These are phyloP conservation scores for Ogataea minuta DNA, from an alignment of 805 yeast genomes.

Conservation along the genomic window DNA sequence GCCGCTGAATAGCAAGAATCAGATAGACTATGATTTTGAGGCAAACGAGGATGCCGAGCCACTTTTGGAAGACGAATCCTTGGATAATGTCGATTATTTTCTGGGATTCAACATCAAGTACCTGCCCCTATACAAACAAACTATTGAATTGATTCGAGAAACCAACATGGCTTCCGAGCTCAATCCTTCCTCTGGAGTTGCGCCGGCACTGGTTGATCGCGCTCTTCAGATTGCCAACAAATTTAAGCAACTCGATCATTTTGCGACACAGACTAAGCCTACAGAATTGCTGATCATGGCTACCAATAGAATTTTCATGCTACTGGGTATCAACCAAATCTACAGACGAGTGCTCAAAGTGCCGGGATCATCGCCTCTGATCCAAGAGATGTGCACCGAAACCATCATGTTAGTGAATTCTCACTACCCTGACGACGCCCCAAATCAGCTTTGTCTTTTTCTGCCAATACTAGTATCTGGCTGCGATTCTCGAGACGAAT, in stretches of 20 bases:
- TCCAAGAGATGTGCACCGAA: constrained; percentile 46
- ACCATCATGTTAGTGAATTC: constrained; percentile 38
- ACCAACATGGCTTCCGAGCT: constrained; percentile 21
- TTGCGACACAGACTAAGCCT: constrained; percentile 6
- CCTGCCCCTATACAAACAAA: constrained; percentile 55
- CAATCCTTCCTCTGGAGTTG: constrained; percentile 6
- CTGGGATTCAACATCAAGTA: constrained; percentile 66
- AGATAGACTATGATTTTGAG: constrained; percentile 32
- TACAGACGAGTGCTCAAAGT: constrained; percentile 53
- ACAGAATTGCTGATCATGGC: constrained; percentile 34
- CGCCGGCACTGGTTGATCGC: constrained; percentile 27
- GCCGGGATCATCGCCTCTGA: constrained; percentile 43
- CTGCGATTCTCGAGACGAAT: constrained; percentile 48
- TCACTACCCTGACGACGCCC: constrained; percentile 43
- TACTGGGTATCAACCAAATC: constrained; percentile 53
- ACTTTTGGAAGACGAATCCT: constrained; percentile 27
- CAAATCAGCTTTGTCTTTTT: constrained; percentile 55
- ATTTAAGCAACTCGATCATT: constrained; percentile 30
- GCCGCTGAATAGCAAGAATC: constrained; percentile 10
- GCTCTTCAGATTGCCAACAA: constrained; percentile 42
- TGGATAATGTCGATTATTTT: constrained; percentile 54
- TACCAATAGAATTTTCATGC: constrained; percentile 52
- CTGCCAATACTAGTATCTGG: constrained; percentile 59
- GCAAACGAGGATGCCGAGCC: constrained; percentile 8
- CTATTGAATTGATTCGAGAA: constrained; percentile 40